Conservation (phyloP, 208 protist genomes). For the Trypanosoma boissoni region DNA sequence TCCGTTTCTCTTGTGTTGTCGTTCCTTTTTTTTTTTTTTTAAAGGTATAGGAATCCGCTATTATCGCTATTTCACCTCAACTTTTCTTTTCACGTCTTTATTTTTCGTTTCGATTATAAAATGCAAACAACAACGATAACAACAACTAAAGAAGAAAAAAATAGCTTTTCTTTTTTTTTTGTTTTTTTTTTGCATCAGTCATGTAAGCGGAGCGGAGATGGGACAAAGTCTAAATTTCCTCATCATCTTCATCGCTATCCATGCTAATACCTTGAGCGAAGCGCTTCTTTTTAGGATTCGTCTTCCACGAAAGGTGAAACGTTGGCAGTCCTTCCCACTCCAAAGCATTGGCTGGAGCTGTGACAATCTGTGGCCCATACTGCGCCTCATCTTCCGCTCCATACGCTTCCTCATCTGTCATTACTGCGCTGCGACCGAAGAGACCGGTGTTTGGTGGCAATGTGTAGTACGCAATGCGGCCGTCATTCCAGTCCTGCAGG, state of each 20-base stretch:
- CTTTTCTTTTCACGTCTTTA: no score
- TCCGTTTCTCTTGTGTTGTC: not conserved
- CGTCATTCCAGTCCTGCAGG: constrained; percentile 94
- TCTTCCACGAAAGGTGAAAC: constrained; percentile 74
- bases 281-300: constrained; percentile 13
- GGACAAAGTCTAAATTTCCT: not conserved
- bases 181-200: no score
- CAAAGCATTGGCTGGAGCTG: constrained; percentile 33
- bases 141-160: no score
- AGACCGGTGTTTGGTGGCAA: constrained; percentile 77
- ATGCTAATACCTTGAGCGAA: not conserved
- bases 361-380: constrained; percentile 46
- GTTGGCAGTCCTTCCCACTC: constrained; percentile 82
- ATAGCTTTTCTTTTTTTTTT: no score
- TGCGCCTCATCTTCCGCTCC: constrained; percentile 20
- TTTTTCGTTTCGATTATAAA: no score
- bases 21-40: constrained; percentile 1
- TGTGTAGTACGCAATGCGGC: constrained; percentile 96
- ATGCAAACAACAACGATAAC: no score
- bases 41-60: not conserved
- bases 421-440: constrained; percentile 34
- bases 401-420: constrained; percentile 17
- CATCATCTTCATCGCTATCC: not conserved
- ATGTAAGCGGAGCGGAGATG: not conserved
- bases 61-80: not conserved